Percentiles rank a stretch among this genome's conserved stretches.
phyloP scores from a whole-genome alignment of 148 eudicot genomes.

The Talinum fruticosum region DNA sequence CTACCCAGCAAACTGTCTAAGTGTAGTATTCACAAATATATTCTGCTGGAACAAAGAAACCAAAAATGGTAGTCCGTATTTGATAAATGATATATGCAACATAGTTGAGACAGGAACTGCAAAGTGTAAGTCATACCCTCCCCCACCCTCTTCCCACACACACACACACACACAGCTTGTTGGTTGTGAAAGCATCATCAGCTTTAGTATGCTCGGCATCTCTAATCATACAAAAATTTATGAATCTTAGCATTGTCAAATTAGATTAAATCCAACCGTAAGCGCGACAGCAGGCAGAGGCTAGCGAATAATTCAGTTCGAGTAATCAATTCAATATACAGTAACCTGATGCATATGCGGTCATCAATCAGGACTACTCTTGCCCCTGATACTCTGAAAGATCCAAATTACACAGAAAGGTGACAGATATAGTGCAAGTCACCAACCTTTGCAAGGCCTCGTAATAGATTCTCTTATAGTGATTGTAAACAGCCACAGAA shows the following conservation, averaged over 20 bases:
- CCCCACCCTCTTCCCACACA: no score
- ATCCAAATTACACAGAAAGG: neutral
- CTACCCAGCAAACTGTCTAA: no score
- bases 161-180: neutral
- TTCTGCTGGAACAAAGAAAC: no score
- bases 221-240: neutral
- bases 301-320: neutral
- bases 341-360: neutral
- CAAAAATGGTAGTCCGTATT: no score
- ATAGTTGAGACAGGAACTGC: neutral
- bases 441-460: slow-evolving; percentile 75
- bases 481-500: slow-evolving; percentile 95
- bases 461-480: slow-evolving; percentile 84
- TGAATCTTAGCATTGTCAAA: neutral
- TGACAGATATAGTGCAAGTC: slow-evolving; percentile 11
- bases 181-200: neutral
- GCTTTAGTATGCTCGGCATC: neutral
- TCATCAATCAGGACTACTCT: neutral
- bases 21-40: no score
- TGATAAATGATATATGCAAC: neutral
- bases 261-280: neutral
- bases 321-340: neutral
- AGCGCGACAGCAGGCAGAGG: neutral
- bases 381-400: no score
- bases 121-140: neutral